These are phyloP conservation scores for Collybia sp. DNA, from an alignment of 768 basidiomycete species.

Conservation along the genomic window DNA sequence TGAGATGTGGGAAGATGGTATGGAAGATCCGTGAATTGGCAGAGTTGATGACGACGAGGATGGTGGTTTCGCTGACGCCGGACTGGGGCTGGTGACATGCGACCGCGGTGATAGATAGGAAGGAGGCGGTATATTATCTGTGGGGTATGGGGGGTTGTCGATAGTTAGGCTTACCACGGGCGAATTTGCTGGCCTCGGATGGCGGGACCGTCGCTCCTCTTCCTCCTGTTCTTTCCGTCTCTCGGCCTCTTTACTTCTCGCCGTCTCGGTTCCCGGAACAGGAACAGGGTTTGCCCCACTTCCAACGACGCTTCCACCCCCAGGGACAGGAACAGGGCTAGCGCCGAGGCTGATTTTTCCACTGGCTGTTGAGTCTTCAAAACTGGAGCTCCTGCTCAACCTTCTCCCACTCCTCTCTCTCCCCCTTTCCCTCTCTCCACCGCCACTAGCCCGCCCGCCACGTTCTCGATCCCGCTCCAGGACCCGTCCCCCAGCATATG, in stretches of 20 bases:
- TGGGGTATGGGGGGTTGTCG: no score
- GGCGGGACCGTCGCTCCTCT: slow-evolving; percentile 20
- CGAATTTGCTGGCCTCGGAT: slow-evolving; percentile 63
- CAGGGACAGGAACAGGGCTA: slow-evolving; percentile 5
- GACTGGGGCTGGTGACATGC: no score
- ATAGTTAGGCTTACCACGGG: slow-evolving; percentile 32
- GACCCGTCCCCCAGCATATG: slow-evolving; percentile 18
- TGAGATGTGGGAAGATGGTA: no score
- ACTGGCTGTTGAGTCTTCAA: slow-evolving; percentile 6
- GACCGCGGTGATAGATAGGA: no score
- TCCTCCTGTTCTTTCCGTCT: no score
- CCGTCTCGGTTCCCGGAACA: background rate
- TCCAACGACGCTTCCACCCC: slow-evolving; percentile 1
- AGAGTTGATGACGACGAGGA: no score
- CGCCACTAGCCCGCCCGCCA: slow-evolving; percentile 10
- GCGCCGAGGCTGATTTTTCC: background rate
- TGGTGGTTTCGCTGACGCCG: no score
- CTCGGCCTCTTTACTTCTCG: slow-evolving; percentile 7
- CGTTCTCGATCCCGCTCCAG: slow-evolving; percentile 12
- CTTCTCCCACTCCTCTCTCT: slow-evolving; percentile 36
- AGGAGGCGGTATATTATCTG: no score
- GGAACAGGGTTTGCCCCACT: background rate
- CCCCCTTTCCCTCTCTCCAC: slow-evolving; percentile 28
- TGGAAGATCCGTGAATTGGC: no score
- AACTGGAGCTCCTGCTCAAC: slow-evolving; percentile 30